Evolutionary conservation across 2,329 filamentous ascomycete species (phyloP), one percentile per base, ranked within the genome.

Genomic region (Pseudonectria buxi): DNA sequence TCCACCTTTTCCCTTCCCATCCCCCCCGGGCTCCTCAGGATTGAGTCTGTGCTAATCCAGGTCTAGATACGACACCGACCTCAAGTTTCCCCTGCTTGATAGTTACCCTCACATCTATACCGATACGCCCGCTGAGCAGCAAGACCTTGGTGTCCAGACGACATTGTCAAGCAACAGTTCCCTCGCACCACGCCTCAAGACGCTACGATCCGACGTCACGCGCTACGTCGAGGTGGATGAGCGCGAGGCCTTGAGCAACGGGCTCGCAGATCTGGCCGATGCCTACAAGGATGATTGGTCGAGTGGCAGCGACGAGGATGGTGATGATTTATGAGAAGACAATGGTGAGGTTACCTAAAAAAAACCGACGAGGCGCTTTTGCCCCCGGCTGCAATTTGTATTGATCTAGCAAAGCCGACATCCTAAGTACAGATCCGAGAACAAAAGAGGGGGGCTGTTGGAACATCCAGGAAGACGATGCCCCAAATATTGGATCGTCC

Each of bases 251-350:
- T 68, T 96, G n/a, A 76, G 78, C 30, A 92, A 94, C 54, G 80
- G 83, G 10, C 68, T 98, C 26, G 79, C 83, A 15, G 82, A 85
- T 40, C 80, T 96, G 51, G 82, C 83, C 2, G 89, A 95, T 53
- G 85, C 85, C 40, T 96, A 95, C 57, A 80, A 86, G 48, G 86
- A 92, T 42, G 87, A 87, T 2, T 95, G 86, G 85, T 80, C 78
- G 10, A 87, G 83, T 51, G 86, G 80, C 15, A 82, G 77, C 39
- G 83, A 86, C 48, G 72, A 78, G 7, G 81, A 77, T 14, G 79
- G 86, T 39, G 81, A 86, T 33, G 68, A 74, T 22, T 31, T 57
- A n/a, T 55, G 44, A 56, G 7, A 37, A n/a, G 24, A 30, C 14
- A 29, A 24, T 24, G n/a, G 28, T 30, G 5, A 14, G 24, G 25